Evolutionary conservation across 176 grass and related monocot genomes (phyloP), one percentile per base, ranked within the genome.

Genomic region (Oryza officinalis): DNA sequence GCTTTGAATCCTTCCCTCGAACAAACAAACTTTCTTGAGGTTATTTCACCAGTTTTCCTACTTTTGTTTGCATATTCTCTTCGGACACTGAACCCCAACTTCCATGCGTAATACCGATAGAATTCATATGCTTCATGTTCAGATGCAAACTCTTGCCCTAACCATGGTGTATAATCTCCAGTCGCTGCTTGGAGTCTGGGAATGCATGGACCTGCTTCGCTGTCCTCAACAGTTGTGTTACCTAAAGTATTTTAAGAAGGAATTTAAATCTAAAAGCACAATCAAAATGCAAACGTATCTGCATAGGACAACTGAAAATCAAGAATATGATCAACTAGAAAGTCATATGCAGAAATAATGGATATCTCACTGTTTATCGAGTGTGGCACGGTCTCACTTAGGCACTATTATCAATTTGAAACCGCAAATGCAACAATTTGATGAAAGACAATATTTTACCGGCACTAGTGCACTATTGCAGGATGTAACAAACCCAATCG

Each of bases 1-100:
- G 78, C 71, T 75, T 86, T 76, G 50, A 94, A 94, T 15, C 88
- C 92, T 74, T 94, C 92, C 17, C 72, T 84, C 5, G 82, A 94
- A 74, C 88, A 94, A 37, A 80, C 84, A 52, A 83, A 88, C 74
- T 83, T 90, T 63, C 88, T 84, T 15, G 85, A 94, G 17, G 74
- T 94, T 71, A 90, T 81, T 27, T 80, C 45, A 6, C 82, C 85
- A 5, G 68, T 90, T 77, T 90, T 90, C 47, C 49, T 83, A 75
- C 77, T 86, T 65, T 85, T 90, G 72, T 94, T 90, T n/a, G 76
- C 73, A 22, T 90, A 94, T 59, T 86, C 82, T 71, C 74, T 86
- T 35, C 85, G 67, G 17, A 94, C 69, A 47, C 17, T 82, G 49
- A 94, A 94, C 4, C 92, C 92, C 37, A 82, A 38, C 10, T 86